Evolutionary conservation across 108 stramenopile genomes (phyloP).

Genomic region (Cylindrotheca closterium): DNA sequence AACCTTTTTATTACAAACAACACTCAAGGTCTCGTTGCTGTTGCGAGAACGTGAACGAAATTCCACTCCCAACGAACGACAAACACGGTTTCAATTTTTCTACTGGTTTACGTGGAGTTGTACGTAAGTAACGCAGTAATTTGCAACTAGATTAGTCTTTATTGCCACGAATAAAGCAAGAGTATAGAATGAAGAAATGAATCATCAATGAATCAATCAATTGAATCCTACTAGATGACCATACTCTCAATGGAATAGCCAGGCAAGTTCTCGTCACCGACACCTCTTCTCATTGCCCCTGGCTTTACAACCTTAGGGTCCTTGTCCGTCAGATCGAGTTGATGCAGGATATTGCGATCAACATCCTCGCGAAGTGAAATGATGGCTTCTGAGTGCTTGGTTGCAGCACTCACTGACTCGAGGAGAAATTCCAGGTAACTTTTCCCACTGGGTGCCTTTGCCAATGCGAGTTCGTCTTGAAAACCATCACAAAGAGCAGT

Average conservation of each 20-base stretch:
- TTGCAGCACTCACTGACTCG: conserved; percentile 1
- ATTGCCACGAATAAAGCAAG: too few species aligned
- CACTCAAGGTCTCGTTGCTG: neutral
- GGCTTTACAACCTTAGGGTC: neutral
- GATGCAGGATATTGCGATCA: conserved; percentile 1
- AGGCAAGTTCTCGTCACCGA: conserved; percentile 16
- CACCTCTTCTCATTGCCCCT: conserved; percentile 1
- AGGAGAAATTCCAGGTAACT: conserved; percentile 8
- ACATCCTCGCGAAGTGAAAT: conserved; percentile 25
- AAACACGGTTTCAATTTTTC: too few species aligned
- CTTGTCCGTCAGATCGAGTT: neutral
- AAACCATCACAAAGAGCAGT: conserved; percentile 34
- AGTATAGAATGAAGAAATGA: too few species aligned
- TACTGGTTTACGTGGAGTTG: too few species aligned
- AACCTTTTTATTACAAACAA: conserved; percentile 1
- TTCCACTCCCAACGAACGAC: too few species aligned
- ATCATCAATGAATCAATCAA: too few species aligned
- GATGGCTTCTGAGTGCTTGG: conserved; percentile 27
- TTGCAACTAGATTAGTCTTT: too few species aligned
- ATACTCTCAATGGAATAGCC: conserved; percentile 32
- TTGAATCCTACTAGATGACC: too few species aligned
- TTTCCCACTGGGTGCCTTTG: conserved; percentile 3
- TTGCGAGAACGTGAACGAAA: too few species aligned
- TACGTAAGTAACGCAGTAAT: too few species aligned
- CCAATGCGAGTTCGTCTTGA: conserved; percentile 16